Percentiles rank a stretch among this genome's conserved stretches.
Conservation (phyloP, 495 filamentous ascomycete species). For the Daldinia caldariorum region DNA sequence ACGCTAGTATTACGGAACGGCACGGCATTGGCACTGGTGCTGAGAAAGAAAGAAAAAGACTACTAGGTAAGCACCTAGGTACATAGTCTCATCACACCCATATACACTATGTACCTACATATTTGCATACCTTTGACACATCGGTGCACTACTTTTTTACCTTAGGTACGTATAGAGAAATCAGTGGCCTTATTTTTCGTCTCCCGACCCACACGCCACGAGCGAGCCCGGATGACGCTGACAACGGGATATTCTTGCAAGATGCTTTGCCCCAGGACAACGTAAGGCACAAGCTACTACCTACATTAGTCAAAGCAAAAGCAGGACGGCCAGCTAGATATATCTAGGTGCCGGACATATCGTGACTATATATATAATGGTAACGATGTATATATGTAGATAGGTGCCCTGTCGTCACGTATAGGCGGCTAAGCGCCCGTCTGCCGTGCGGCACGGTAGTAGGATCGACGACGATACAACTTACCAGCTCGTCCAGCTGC, state of each 20-base stretch:
- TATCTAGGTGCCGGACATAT: too few species aligned
- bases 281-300: not conserved
- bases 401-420: not conserved
- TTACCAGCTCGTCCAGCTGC: not conserved
- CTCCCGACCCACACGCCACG: conserved; percentile 21
- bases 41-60: not conserved
- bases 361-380: not conserved
- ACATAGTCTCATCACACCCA: not conserved
- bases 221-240: conserved; percentile 4
- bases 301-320: not conserved
- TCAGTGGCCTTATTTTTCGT: not conserved
- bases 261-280: conserved; percentile 2
- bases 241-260: conserved; percentile 13
- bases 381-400: not conserved
- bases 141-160: not conserved
- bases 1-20: conserved; percentile 1
- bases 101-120: not conserved
- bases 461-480: not conserved
- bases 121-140: not conserved
- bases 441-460: conserved; percentile 4
- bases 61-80: not conserved
- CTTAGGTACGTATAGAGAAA: not conserved
- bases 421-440: conserved; percentile 12
- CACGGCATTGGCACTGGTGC: not conserved
- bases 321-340: not conserved